Base-by-base conservation (phyloP, 345 rosid genomes). In the Dovyalis caffra region DNA sequence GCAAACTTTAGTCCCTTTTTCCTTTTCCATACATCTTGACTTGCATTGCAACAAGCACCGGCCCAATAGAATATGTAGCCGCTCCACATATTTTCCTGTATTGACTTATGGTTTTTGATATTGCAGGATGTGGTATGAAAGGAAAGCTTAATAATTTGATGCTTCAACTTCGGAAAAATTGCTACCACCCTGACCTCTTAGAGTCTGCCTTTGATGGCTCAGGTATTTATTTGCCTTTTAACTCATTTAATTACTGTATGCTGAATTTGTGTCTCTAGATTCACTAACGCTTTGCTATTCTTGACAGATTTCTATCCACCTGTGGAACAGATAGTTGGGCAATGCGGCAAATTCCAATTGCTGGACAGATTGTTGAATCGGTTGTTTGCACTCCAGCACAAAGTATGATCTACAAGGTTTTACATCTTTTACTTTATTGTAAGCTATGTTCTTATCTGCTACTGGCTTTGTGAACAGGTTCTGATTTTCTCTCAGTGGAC, bases 121-220 rank as follows among this genome's bases (percentile, higher is more conserved):
- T 63, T 90, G 72, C 87, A 87, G 93, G 88, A 34, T 75, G 35
- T 29, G 90, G 90, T 60, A 76, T 79, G 79, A 93, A 82, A 80
- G 88, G 93, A 72, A 95, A 83, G 85, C 93, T 95, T 61, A 91
- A 86, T 82, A 93, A 93, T 82, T 69, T 93, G 76, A 75, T 84
- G 86, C 0, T 91, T 74, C 99, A 95, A 81, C 98, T 95, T 28
- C 85, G 97, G 69, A 95, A 95, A 86, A 95, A 95, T 69, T 95
- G 98, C 93, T 90, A 91, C 88, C 99, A 95, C 83, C 99, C 99
- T 6, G 98, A 95, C 80, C 94, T 95, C 74, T 80, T 93, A 38
- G 90, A 80, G 78, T 88, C 93, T 6, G 91, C 86, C 43, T 81
- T 87, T 58, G 78, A 80, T 76, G 98, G 91, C 72, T 86, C 98